Evolutionary conservation across 352 stramenopile genomes (phyloP), one percentile per base, ranked within the genome.

Genomic region (Phytophthora lateralis): DNA sequence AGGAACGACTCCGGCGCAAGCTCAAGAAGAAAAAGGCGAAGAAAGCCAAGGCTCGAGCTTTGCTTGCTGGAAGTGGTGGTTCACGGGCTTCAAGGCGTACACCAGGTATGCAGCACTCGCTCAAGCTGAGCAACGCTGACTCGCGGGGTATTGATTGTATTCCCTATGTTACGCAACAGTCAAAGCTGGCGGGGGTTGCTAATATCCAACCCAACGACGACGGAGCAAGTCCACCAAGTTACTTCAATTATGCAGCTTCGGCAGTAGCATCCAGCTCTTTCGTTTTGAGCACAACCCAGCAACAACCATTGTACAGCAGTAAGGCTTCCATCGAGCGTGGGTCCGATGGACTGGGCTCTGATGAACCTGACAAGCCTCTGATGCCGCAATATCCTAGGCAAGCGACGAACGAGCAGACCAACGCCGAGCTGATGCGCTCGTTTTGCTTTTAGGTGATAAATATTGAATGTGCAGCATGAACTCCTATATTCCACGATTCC

Each of bases 11-110:
- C 11, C 17, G 38, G 4, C 58, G 58, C 0, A 72, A 64, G 12
- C 32, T 72, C 21, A 60, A 68, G 52, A 63, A 68, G 20, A 71
- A 47, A 17, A 52, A 64, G 38, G 26, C 27, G n/a, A 58, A 35
- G 39, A 64, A 72, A 45, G 27, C 55, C 24, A 63, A 63, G 51
- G 21, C 50, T 41, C 57, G 57, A 35, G 44, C 61, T 18, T 43
- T 42, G 30, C 26, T 52, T 27, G 29, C 17, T 29, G 39, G 46
- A 50, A 66, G 51, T 10, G 60, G 26, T 10, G 45, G 34, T 6
- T 70, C 55, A 0, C 48, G 44, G 17, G 56, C 30, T 39, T 65
- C 57, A 15, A 55, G 21, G 4, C 42, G 50, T 54, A 55, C 50
- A 17, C 48, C 37, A 48, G 63, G 43, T 62, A 57, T 55, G 27